These are phyloP conservation scores for Eutrema salsugineum DNA, from an alignment of 441 rosid species.

Conservation along the genomic window DNA sequence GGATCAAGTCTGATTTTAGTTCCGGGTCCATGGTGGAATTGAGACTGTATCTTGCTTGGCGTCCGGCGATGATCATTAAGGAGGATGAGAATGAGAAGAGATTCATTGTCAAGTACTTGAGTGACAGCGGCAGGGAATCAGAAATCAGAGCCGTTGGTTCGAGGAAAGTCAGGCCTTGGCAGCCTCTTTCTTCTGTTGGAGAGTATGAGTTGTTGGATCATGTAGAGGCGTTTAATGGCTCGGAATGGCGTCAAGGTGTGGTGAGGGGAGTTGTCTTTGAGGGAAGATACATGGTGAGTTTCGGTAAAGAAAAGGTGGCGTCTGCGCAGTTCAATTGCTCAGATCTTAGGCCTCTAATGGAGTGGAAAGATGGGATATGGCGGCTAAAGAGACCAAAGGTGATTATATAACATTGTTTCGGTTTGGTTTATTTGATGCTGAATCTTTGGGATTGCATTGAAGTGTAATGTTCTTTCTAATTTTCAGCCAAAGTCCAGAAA, in stretches of 20 bases:
- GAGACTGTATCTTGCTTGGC: background rate
- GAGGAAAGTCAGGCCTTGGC: background rate
- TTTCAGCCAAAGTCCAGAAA: background rate
- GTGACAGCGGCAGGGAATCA: background rate
- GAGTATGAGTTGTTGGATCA: background rate
- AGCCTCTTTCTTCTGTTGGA: background rate
- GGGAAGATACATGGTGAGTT: background rate
- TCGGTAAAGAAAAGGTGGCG: background rate
- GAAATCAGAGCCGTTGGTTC: background rate
- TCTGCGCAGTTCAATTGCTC: background rate
- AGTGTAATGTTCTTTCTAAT: background rate
- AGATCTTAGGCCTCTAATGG: background rate
- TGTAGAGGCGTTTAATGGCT: background rate
- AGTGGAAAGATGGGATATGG: conserved; percentile 2
- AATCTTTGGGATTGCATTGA: background rate
- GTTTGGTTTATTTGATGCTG: background rate
- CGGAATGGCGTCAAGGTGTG: background rate
- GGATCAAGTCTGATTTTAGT: background rate
- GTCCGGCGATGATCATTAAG: background rate
- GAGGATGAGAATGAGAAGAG: background rate
- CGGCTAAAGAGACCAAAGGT: background rate
- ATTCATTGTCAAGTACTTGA: background rate
- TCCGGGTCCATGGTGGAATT: background rate
- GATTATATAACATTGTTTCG: background rate
- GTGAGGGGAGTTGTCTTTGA: background rate